These are phyloP conservation scores for Russula foetens DNA, from an alignment of 768 basidiomycete species.

Conservation along the genomic window DNA sequence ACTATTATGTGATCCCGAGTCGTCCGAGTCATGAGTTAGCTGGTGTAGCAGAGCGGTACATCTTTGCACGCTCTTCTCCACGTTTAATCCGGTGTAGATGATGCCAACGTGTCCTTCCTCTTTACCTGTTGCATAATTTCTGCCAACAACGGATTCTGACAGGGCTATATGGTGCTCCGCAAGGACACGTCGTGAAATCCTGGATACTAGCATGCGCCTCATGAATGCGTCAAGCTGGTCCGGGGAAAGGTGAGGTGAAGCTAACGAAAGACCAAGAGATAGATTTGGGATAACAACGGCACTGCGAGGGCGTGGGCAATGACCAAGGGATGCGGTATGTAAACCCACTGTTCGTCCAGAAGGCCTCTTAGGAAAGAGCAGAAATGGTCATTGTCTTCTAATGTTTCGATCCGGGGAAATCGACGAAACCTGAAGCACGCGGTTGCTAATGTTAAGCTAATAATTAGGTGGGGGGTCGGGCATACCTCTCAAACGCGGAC, in stretches of 20 bases:
- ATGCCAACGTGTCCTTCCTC: slow-evolving; percentile 61
- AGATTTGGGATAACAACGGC: slow-evolving; percentile 74
- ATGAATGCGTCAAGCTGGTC: slow-evolving; percentile 81
- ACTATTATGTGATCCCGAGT: slow-evolving; percentile 23
- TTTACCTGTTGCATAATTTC: slow-evolving; percentile 26
- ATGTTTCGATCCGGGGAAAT: slow-evolving; percentile 61
- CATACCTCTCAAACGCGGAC: slow-evolving; percentile 78
- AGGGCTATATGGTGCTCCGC: slow-evolving; percentile 86
- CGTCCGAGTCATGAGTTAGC: slow-evolving; percentile 38
- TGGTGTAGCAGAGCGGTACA: slow-evolving; percentile 53
- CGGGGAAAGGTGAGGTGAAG: slow-evolving; percentile 69
- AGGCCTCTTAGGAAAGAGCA: slow-evolving; percentile 60
- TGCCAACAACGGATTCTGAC: slow-evolving; percentile 43
- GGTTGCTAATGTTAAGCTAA: neutral
- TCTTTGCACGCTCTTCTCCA: slow-evolving; percentile 61
- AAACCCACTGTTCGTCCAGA: slow-evolving; percentile 66
- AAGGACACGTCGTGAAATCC: slow-evolving; percentile 83
- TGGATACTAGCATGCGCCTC: slow-evolving; percentile 84
- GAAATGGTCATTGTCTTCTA: slow-evolving; percentile 72
- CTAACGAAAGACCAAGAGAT: slow-evolving; percentile 76
- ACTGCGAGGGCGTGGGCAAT: slow-evolving; percentile 30
- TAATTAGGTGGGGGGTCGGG: neutral
- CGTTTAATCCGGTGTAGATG: slow-evolving; percentile 68
- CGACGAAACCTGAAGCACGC: slow-evolving; percentile 34
- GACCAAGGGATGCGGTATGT: neutral